These are phyloP conservation scores for Thielaviopsis euricoi DNA, from an alignment of 2,329 filamentous ascomycete genomes.

Conservation along the genomic window DNA sequence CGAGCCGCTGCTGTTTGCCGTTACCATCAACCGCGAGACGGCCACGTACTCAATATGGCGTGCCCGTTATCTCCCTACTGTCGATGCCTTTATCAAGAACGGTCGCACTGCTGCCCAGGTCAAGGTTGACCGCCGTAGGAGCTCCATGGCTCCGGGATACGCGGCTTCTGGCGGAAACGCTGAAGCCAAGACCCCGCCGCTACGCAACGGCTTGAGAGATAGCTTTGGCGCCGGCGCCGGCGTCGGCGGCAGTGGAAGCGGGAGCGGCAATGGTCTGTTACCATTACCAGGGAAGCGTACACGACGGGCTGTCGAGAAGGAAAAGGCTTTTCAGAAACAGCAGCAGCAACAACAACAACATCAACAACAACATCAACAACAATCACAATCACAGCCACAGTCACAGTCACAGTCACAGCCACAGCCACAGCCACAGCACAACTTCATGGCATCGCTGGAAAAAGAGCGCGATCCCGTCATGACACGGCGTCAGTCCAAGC, in stretches of 20 bases:
- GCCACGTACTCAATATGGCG: constrained; percentile 76
- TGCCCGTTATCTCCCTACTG: constrained; percentile 57
- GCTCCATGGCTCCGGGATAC: constrained; percentile 45
- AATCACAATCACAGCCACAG: neutral
- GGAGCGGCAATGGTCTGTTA: too few species aligned
- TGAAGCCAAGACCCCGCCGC: constrained; percentile 61
- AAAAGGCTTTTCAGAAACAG: constrained; percentile 22
- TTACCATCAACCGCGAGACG: constrained; percentile 65
- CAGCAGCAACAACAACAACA: constrained; percentile 9
- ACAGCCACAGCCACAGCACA: constrained; percentile 23
- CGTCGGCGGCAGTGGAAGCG: too few species aligned
- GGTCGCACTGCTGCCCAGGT: constrained; percentile 17
- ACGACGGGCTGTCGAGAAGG: constrained; percentile 22
- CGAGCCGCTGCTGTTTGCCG: constrained; percentile 49
- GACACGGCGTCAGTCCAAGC: constrained; percentile 46
- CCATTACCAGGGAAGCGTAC: constrained; percentile 34
- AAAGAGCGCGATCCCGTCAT: constrained; percentile 43
- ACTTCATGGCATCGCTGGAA: constrained; percentile 50
- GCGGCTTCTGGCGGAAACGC: constrained; percentile 20
- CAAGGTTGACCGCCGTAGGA: constrained; percentile 35
- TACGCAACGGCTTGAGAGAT: constrained; percentile 55
- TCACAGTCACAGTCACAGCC: neutral
- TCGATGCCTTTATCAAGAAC: constrained; percentile 34
- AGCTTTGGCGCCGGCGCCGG: constrained; percentile 44
- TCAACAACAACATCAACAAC: constrained; percentile 15